A percentile compares a stretch with the other conserved stretches of the same genome.
Conservation (phyloP, 2,329 filamentous ascomycete species). For the Colletotrichum destructivum region DNA sequence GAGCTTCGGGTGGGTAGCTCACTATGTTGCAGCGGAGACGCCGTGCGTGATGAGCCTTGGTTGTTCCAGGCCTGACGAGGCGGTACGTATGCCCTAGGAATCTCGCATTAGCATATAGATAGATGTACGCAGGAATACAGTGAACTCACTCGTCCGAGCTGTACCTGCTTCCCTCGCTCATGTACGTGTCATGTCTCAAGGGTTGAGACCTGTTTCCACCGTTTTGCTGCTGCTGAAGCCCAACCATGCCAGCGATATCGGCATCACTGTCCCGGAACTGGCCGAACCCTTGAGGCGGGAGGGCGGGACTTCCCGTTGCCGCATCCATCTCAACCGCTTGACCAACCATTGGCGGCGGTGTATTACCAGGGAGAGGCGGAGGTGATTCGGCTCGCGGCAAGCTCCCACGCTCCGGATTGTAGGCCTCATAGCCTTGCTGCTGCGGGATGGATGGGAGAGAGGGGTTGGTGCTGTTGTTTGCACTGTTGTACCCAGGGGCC, state of each 20-base stretch:
- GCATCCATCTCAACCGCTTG: constrained; percentile 88
- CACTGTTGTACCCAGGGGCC: constrained; percentile 55
- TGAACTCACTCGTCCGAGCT: constrained; percentile 79
- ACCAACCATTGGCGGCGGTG: constrained; percentile 62
- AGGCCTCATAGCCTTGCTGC: constrained; percentile 59
- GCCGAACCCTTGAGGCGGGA: constrained; percentile 58
- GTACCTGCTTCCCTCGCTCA: constrained; percentile 81
- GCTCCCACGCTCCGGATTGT: constrained; percentile 58
- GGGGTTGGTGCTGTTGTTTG: constrained; percentile 53
- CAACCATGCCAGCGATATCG: constrained; percentile 82
- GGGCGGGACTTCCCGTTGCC: constrained; percentile 67
- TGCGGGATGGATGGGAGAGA: constrained; percentile 56
- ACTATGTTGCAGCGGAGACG: constrained; percentile 60
- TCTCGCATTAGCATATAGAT: constrained; percentile 52
- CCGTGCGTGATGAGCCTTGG: constrained; percentile 59
- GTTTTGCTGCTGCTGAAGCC: constrained; percentile 67
- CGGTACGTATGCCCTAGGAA: constrained; percentile 68
- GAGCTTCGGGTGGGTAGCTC: constrained; percentile 55
- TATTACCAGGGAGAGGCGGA: constrained; percentile 69
- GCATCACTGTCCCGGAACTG: constrained; percentile 75
- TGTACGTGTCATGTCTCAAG: constrained; percentile 64
- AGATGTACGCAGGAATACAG: constrained; percentile 22
- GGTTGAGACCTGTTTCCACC: constrained; percentile 45
- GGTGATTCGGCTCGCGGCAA: constrained; percentile 76
- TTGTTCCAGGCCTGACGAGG: constrained; percentile 70